phyloP scores from a whole-genome alignment of 129 eudicot genomes.

The Kitagawia praeruptora region DNA sequence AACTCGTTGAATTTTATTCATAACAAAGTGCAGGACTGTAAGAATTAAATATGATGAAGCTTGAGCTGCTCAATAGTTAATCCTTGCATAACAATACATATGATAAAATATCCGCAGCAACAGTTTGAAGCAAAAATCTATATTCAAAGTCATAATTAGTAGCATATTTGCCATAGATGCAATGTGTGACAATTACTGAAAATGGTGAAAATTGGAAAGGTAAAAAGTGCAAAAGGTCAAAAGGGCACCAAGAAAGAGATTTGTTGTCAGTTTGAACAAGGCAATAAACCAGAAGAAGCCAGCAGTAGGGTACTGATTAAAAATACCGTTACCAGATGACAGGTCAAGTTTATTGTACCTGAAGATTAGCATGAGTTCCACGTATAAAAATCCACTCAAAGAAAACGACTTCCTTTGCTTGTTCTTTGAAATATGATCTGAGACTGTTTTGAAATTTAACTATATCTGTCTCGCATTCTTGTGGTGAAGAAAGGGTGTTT shows the following conservation, averaged over 20 bases:
- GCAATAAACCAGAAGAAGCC: not conserved
- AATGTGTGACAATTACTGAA: not conserved
- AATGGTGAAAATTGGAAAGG: not conserved
- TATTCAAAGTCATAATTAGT: not conserved
- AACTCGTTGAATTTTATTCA: not conserved
- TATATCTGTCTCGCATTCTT: constrained; percentile 62
- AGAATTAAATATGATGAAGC: not conserved
- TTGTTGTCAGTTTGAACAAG: not conserved
- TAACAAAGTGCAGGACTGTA: not conserved
- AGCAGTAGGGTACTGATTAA: not conserved
- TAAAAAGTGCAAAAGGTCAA: too few relatives aligned
- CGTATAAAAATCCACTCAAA: constrained; percentile 75
- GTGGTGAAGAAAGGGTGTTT: constrained; percentile 58
- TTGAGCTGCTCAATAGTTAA: not conserved
- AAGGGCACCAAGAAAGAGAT: not conserved
- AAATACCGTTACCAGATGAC: not conserved
- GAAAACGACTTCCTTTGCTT: constrained; percentile 70
- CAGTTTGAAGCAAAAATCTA: not conserved
- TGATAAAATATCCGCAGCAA: not conserved
- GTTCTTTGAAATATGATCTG: constrained; percentile 46
- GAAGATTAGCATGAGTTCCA: constrained; percentile 90
- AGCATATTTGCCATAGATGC: not conserved
- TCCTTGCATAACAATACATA: not conserved
- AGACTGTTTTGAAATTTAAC: constrained; percentile 68
- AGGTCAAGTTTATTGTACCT: constrained; percentile 32